Base-by-base conservation (phyloP, 768 basidiomycete species). In the Pisolithus marmoratus region DNA sequence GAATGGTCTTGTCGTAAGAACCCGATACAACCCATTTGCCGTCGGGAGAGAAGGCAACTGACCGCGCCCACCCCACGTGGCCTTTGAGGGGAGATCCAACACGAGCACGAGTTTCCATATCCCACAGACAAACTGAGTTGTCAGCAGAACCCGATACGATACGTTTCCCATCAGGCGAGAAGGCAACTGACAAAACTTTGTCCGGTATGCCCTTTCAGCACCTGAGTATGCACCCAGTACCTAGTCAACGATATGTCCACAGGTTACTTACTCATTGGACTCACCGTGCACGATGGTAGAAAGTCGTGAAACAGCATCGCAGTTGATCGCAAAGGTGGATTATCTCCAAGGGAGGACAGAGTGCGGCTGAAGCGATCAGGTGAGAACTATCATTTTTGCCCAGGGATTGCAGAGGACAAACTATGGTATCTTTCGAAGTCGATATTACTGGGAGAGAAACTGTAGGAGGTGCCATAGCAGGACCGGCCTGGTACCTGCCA, bases 71-170 rank as follows among this genome's bases (percentile, higher is more conserved):
- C 20, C 22, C 8, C 8, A 17, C 24, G 26, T 34, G 51, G 15
- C 51, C 46, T 23, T 26, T 24, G 19, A 52, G 37, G 15, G 51
- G 27, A n/a, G 22, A 17, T 7, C 51, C 29, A 14, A 38, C 7
- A 17, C 12, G 15, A 1, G 11, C 5, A 3, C 37, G 47, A 22
- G 37, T 40, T 41, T 49, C 15, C 5, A 14, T 9, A 49, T 52
- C 37, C 51, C 51, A 50, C 7, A 49, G 37, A 29, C 38, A 26
- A 8, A 52, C 31, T 4, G 38, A 49, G 24, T 31, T 47, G 24
- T 52, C 51, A 23, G 1, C n/a, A 20, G 50, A 49, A 40, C 51
- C 47, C 7, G 46, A 52, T 12, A 52, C 27, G 4, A 52, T 36
- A 7, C 4, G 14, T 29, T n/a, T 29, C 7, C 23, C 17, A 19